Conservation (phyloP, 2,329 filamentous ascomycete species). For the Microdochium bolleyi region DNA sequence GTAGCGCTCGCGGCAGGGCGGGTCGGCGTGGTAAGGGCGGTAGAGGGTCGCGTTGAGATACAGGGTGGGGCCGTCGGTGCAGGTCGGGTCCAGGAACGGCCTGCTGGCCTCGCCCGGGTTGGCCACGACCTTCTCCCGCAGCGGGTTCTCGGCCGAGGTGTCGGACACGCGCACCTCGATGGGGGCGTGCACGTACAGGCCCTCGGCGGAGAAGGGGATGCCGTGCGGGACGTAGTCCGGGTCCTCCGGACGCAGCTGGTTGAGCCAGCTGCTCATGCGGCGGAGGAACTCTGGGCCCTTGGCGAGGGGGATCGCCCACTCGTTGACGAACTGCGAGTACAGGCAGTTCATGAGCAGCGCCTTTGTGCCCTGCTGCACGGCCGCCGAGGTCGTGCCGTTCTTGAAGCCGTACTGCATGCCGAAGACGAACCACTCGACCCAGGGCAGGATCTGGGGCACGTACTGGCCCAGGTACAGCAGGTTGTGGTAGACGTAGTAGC, state of each 20-base stretch:
- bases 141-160: conserved; percentile 37
- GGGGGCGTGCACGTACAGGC: conserved; percentile 79
- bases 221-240: conserved; percentile 52
- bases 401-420: conserved; percentile 95
- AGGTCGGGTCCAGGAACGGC: conserved; percentile 62
- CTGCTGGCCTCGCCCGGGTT: conserved; percentile 16
- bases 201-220: conserved; percentile 75
- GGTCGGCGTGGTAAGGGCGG: conserved; percentile 70
- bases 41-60: conserved; percentile 91
- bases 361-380: conserved; percentile 69
- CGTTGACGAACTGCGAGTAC: conserved; percentile 97
- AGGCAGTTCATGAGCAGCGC: conserved; percentile 94
- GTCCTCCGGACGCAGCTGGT: conserved; percentile 53
- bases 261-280: conserved; percentile 81
- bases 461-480: conserved; percentile 75
- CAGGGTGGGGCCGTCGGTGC: conserved; percentile 60
- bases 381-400: conserved; percentile 59
- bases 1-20: conserved; percentile 68
- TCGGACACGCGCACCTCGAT: conserved; percentile 85
- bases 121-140: neutral
- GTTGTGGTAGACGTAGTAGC: conserved; percentile 88
- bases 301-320: conserved; percentile 86
- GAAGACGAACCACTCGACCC: conserved; percentile 94
- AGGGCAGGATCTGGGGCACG: conserved; percentile 71
- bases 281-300: conserved; percentile 81